Evolutionary conservation across 257 asterid genomes (phyloP), one percentile per base, ranked within the genome.

Genomic region (Penstemon eatonii): DNA sequence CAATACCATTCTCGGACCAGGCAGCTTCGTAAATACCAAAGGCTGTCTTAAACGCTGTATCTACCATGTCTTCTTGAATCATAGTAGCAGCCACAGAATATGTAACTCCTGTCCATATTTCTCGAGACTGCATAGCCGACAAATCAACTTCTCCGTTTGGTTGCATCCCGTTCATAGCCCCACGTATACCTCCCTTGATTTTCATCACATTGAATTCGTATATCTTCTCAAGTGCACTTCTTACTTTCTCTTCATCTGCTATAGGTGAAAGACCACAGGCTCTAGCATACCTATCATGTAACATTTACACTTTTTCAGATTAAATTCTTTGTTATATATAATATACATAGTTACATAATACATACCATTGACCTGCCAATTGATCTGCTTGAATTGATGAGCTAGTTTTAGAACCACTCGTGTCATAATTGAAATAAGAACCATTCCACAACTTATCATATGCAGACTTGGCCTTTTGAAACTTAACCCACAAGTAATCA

Each of bases 311-410:
- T 13, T 9, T 12, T 3, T 49, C n/a, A 49, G 54, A 49, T 8
- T 12, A 10, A 10, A 11, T 10, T 3, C 33, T 25, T 25, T 25
- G 33, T 25, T 25, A 25, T 25, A 25, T 25, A 25, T 25, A 0
- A 2, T 25, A 25, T 25, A 25, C 2, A 2, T 25, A 25, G 33
- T 25, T 25, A 25, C 33, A 15, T 5, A 7, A 50, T 61, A 42
- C 73, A n/a, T 79, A 89, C 96, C 96, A 89, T 69, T 89, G 88
- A 25, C 96, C 96, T 3, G 96, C 96, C 80, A 89, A 70, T 76
- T 87, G 96, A 77, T 89, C 96, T 4, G 96, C 92, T 73, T 89
- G 96, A 70, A 89, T 89, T 1, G 95, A 89, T 7, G 84, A 67
- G 70, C 96, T 81, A 0, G 75, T 73, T 12, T 67, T 72, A 18